These are phyloP conservation scores for Eucalyptus sideroxylon DNA, from an alignment of 345 rosid genomes.

Conservation along the genomic window DNA sequence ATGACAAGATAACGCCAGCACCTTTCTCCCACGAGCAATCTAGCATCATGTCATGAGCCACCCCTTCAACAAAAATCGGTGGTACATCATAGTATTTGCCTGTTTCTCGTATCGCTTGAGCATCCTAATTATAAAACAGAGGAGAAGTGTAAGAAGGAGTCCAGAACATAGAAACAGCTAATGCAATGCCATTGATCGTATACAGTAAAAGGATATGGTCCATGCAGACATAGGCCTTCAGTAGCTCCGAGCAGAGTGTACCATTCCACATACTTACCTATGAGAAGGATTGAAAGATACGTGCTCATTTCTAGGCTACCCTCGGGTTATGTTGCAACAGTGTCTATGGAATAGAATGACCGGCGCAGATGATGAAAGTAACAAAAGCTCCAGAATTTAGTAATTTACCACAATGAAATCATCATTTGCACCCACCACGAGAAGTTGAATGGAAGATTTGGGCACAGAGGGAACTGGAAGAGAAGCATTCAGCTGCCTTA, in stretches of 20 bases:
- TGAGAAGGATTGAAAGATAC: neutral
- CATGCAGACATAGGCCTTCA: neutral
- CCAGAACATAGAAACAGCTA: neutral
- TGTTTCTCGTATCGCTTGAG: slow-evolving; percentile 54
- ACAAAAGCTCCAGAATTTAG: neutral
- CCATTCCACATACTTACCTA: neutral
- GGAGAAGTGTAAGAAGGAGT: neutral
- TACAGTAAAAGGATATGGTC: neutral
- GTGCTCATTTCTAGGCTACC: neutral
- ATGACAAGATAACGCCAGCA: slow-evolving; percentile 32
- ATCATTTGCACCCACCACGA: slow-evolving; percentile 65
- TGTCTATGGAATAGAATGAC: neutral
- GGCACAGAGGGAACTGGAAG: slow-evolving; percentile 71
- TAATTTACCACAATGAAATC: slow-evolving; percentile 77
- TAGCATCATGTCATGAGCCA: slow-evolving; percentile 91
- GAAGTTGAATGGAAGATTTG: slow-evolving; percentile 28
- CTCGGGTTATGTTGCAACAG: too few species aligned
- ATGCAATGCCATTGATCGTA: neutral
- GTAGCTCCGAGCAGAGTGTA: neutral
- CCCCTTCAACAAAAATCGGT: slow-evolving; percentile 53
- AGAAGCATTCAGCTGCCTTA: slow-evolving; percentile 73
- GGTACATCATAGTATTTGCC: slow-evolving; percentile 46
- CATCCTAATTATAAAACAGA: slow-evolving; percentile 24
- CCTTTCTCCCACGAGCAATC: slow-evolving; percentile 79
- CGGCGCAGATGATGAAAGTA: neutral